phyloP scores from a whole-genome alignment of 1,284 basidiomycete species.

The Leucoagaricus sp. region DNA sequence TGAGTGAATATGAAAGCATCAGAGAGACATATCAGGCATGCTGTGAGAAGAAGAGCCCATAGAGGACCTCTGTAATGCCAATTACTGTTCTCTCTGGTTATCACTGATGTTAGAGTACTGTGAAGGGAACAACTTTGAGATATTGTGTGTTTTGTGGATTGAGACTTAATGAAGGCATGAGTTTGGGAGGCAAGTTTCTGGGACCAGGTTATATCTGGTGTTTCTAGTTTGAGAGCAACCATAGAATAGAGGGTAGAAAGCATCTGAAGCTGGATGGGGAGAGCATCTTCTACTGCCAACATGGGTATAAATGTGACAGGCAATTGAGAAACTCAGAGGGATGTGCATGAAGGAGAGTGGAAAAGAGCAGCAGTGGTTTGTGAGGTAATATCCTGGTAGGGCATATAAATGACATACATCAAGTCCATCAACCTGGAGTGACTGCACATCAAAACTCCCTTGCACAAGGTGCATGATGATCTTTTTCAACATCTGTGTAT shows the following conservation, averaged over 20 bases:
- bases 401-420: slow-evolving; percentile 35
- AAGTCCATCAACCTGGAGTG: slow-evolving; percentile 38
- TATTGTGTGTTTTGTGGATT: slow-evolving; percentile 15
- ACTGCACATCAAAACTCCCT: slow-evolving; percentile 28
- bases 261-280: slow-evolving; percentile 6
- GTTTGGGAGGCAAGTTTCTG: slow-evolving; percentile 9
- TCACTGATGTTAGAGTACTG: slow-evolving; percentile 7
- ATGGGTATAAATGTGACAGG: slow-evolving; percentile 29
- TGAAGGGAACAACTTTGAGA: slow-evolving; percentile 8
- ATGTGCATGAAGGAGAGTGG: not conserved
- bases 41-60: slow-evolving; percentile 41
- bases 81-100: not conserved
- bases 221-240: slow-evolving; percentile 10
- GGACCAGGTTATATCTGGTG: not conserved
- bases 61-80: slow-evolving; percentile 33
- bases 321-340: not conserved
- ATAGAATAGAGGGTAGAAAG: slow-evolving; percentile 12
- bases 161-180: slow-evolving; percentile 22
- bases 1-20: slow-evolving; percentile 46
- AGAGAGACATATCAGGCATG: slow-evolving; percentile 50
- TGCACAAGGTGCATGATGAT: slow-evolving; percentile 37
- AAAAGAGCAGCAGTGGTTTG: slow-evolving; percentile 12
- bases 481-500: not conserved
- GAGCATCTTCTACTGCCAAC: slow-evolving; percentile 10
- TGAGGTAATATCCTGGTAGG: not conserved